Base-by-base conservation (phyloP, 1,139 yeast genomes). In the Sugiyamaella sp. region DNA sequence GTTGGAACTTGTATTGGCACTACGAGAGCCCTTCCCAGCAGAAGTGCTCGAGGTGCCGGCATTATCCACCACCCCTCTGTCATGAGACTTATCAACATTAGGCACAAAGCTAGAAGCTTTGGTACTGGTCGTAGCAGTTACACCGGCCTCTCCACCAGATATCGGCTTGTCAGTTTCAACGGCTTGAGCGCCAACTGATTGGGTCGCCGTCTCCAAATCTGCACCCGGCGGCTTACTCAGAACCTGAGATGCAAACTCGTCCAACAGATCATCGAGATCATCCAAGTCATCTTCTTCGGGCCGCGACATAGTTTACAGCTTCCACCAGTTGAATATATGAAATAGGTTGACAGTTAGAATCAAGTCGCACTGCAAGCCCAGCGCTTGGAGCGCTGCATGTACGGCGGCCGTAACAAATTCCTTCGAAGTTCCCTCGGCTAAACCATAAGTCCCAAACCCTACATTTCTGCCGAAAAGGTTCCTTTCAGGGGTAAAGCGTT, bases 231-330 rank as follows among this genome's bases (percentile, higher is more conserved):
- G 85, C 62, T 81, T 77, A 60, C 79, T 79, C 58, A 86, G 75
- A 1, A 86, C 81, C 61, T 86, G 90, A 56, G 86, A 89, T 42
- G 89, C 91, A 68, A 70, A 69, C 55, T 73, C 76, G 54, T 73
- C 76, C 49, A 73, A 60, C 42, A 72, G 57, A 52, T 73, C 73
- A 61, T 74, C 77, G 37, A 73, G 66, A 59, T 73, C 77, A 57
- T 73, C 76, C 46, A 72, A 65, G 49, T 73, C 74, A 57, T 72
- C 74, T 33, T 67, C 71, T 53, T 66, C 71, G 14, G 24, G 33
- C 33, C 46, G 19, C 10, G 51, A 48, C 51, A 48, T 48, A n/a
- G 12, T 43, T n/a, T n/a, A n/a, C n/a, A n/a, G n/a, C n/a, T n/a
- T n/a, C n/a, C n/a, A n/a, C n/a, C n/a, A n/a, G n/a, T n/a, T n/a